These are phyloP conservation scores for Syzygium malaccense DNA, from an alignment of 441 rosid species.

Conservation along the genomic window DNA sequence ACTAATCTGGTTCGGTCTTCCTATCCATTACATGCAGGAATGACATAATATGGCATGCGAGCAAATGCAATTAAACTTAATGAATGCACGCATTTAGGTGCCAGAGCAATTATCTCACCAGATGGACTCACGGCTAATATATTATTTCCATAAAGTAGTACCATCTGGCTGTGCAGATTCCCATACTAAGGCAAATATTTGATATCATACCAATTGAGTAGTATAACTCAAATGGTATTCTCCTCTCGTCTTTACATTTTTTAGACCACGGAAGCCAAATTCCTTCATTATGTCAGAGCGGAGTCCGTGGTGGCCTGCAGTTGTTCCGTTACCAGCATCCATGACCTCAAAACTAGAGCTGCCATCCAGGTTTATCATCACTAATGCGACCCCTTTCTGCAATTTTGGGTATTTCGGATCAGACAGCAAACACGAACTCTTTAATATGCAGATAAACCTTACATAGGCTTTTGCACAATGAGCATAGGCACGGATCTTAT, in stretches of 20 bases:
- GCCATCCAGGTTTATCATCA: slow-evolving; percentile 72
- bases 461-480: slow-evolving; percentile 64
- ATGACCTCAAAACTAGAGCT: slow-evolving; percentile 35
- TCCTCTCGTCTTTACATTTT: slow-evolving; percentile 4
- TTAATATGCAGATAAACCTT: too few species aligned
- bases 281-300: slow-evolving; percentile 20
- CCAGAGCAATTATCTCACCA: slow-evolving; percentile 41
- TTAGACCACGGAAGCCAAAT: slow-evolving; percentile 27
- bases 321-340: slow-evolving; percentile 5
- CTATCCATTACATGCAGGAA: slow-evolving; percentile 48
- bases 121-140: too few species aligned
- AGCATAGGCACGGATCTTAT: slow-evolving; percentile 62
- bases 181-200: too few species aligned
- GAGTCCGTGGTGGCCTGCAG: too few species aligned
- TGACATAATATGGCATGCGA: slow-evolving; percentile 40
- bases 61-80: slow-evolving; percentile 53
- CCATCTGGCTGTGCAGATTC: slow-evolving; percentile 78
- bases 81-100: slow-evolving; percentile 46
- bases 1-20: slow-evolving; percentile 15
- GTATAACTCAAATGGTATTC: slow-evolving; percentile 87
- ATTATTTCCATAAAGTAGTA: slow-evolving; percentile 14
- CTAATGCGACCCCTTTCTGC: slow-evolving; percentile 68
- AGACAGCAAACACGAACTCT: not conserved
- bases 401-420: slow-evolving; percentile 9
- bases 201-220: too few species aligned